A percentile compares a stretch with the other conserved stretches of the same genome.
Conservation (phyloP, 2,329 filamentous ascomycete genomes). For the Dactylellina parvicollis region DNA sequence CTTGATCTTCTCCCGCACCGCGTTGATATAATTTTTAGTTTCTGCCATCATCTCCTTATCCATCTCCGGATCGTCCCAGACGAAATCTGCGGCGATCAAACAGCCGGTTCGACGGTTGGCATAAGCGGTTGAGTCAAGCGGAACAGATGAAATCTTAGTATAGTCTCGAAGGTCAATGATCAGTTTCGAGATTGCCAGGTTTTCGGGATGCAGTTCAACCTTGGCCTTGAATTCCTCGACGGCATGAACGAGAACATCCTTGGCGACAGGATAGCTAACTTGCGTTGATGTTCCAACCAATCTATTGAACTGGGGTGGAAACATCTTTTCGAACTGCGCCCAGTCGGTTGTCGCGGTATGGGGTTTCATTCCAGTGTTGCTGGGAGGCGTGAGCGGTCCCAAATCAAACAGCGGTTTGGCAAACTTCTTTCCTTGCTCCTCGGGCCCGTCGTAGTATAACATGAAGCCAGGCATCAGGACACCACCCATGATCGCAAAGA, state of each 20-base stretch:
- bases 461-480: slow-evolving; percentile 31
- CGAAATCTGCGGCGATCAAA: slow-evolving; percentile 27
- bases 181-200: slow-evolving; percentile 33
- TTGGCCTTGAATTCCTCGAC: slow-evolving; percentile 15
- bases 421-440: slow-evolving; percentile 39
- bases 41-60: slow-evolving; percentile 28
- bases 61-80: slow-evolving; percentile 38
- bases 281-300: slow-evolving; percentile 37
- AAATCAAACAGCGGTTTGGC: slow-evolving; percentile 30
- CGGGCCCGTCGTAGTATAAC: slow-evolving; percentile 39
- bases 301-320: slow-evolving; percentile 42
- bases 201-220: slow-evolving; percentile 22
- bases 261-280: slow-evolving; percentile 22
- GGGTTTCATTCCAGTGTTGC: slow-evolving; percentile 16
- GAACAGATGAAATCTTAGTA: slow-evolving; percentile 33
- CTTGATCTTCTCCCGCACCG: slow-evolving; percentile 18
- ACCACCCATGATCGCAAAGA: slow-evolving; percentile 21
- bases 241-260: slow-evolving; percentile 8
- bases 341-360: slow-evolving; percentile 36
- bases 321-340: slow-evolving; percentile 18
- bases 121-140: slow-evolving; percentile 47
- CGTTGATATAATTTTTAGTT: slow-evolving; percentile 10
- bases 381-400: slow-evolving; percentile 17
- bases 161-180: slow-evolving; percentile 44
- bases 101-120: slow-evolving; percentile 34